Evolutionary conservation across 768 basidiomycete genomes (phyloP).

Genomic region (Termitomyces sp.): DNA sequence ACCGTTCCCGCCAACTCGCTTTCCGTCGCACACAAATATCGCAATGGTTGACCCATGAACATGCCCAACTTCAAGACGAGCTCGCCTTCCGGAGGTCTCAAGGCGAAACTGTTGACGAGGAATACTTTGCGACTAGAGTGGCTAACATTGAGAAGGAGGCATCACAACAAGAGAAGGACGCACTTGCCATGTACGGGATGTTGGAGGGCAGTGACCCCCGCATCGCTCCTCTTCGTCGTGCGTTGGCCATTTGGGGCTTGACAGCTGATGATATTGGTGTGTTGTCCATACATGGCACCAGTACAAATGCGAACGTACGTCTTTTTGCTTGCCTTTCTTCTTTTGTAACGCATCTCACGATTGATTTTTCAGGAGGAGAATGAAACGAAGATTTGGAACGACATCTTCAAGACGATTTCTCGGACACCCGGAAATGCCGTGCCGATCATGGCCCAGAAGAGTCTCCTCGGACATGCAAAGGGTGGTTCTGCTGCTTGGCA

Average conservation of each 20-base stretch:
- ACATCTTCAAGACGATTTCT: slow-evolving; percentile 83
- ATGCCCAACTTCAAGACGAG: slow-evolving; percentile 79
- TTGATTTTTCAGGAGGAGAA: slow-evolving; percentile 74
- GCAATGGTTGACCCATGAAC: slow-evolving; percentile 92
- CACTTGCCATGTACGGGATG: slow-evolving; percentile 94
- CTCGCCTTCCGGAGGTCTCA: slow-evolving; percentile 55
- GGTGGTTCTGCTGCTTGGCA: slow-evolving; percentile 99
- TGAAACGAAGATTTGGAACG: slow-evolving; percentile 96
- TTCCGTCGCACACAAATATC: slow-evolving; percentile 96
- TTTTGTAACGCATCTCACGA: slow-evolving; percentile 4
- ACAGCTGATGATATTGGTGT: slow-evolving; percentile 91
- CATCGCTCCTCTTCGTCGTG: slow-evolving; percentile 89
- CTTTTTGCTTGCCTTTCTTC: background rate
- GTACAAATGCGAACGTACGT: slow-evolving; percentile 76
- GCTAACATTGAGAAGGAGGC: slow-evolving; percentile 90
- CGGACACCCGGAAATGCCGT: slow-evolving; percentile 96
- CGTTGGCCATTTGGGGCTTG: slow-evolving; percentile 95
- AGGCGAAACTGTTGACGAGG: slow-evolving; percentile 51
- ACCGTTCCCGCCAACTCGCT: slow-evolving; percentile 89
- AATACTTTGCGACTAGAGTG: slow-evolving; percentile 73
- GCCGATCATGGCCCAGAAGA: slow-evolving; percentile 97
- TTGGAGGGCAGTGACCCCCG: slow-evolving; percentile 82
- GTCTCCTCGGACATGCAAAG: slow-evolving; percentile 95
- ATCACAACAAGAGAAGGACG: slow-evolving; percentile 87
- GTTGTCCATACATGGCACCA: slow-evolving; percentile 86